phyloP scores from a whole-genome alignment of 768 basidiomycete species.

The Suillus subluteus region DNA sequence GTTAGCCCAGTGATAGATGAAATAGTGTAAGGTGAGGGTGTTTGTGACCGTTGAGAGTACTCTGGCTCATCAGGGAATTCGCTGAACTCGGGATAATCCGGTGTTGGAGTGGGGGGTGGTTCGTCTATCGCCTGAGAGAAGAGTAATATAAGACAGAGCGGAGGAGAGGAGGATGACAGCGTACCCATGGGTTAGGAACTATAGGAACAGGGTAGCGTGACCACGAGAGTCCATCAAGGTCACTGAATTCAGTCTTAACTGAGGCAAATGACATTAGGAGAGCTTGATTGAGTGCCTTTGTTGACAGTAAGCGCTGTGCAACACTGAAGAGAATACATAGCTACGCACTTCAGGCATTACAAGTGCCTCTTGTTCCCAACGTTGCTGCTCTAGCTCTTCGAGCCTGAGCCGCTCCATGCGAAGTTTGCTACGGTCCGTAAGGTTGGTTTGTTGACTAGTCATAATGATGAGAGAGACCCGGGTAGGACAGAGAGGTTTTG shows the following conservation, averaged over 20 bases:
- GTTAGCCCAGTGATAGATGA: slow-evolving; percentile 43
- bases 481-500: neutral
- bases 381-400: slow-evolving; percentile 54
- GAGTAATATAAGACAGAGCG: neutral
- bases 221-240: slow-evolving; percentile 64
- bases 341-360: slow-evolving; percentile 56
- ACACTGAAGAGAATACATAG: neutral
- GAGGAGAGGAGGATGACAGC: slow-evolving; percentile 4
- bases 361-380: slow-evolving; percentile 58
- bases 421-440: slow-evolving; percentile 46
- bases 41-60: slow-evolving; percentile 9
- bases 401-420: slow-evolving; percentile 51
- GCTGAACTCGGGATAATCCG: slow-evolving; percentile 23
- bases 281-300: slow-evolving; percentile 36
- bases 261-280: slow-evolving; percentile 47
- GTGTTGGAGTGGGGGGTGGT: slow-evolving; percentile 30
- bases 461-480: neutral
- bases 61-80: slow-evolving; percentile 19
- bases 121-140: slow-evolving; percentile 27
- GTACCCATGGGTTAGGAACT: slow-evolving; percentile 30
- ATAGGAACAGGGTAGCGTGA: slow-evolving; percentile 38
- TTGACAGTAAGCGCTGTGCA: neutral
- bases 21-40: slow-evolving; percentile 30
- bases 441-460: slow-evolving; percentile 20
- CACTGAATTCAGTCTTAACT: slow-evolving; percentile 64